These are phyloP conservation scores for Cyamopsis tetragonoloba DNA, from an alignment of 306 rosid genomes.

Conservation along the genomic window DNA sequence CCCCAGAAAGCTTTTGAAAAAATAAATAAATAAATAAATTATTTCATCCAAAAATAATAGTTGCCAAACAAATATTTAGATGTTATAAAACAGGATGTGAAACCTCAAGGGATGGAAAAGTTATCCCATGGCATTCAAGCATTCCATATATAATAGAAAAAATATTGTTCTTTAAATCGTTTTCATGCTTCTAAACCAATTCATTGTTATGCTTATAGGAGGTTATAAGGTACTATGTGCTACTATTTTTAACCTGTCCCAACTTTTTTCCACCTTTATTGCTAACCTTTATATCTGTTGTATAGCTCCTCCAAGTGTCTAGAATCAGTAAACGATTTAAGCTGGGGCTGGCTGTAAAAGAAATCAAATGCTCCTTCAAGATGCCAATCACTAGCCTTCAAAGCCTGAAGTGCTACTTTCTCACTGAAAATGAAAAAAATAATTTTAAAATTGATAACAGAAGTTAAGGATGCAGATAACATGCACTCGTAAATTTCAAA, in stretches of 20 bases:
- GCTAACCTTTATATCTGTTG: constrained; percentile 93
- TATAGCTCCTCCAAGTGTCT: constrained; percentile 96
- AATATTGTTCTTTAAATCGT: background rate
- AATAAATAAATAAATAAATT: too few species aligned
- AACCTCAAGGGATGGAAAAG: background rate
- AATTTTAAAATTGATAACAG: background rate
- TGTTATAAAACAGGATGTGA: constrained; percentile 4
- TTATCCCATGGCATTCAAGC: background rate
- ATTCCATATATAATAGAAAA: background rate
- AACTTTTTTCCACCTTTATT: constrained; percentile 18
- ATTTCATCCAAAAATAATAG: too few species aligned
- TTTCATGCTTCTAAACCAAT: background rate
- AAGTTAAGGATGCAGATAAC: background rate
- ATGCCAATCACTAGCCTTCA: constrained; percentile 95
- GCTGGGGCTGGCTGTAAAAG: constrained; percentile 93
- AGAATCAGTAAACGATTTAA: constrained; percentile 65
- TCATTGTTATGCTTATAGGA: background rate
- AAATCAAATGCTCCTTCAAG: constrained; percentile 98
- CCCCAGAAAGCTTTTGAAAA: too few species aligned
- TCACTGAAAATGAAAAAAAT: constrained; percentile 57
- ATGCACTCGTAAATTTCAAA: background rate
- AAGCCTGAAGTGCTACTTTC: constrained; percentile 72
- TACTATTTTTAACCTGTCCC: constrained; percentile 6
- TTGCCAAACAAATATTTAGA: too few species aligned
- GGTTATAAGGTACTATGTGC: background rate